Evolutionary conservation across 2,329 filamentous ascomycete species (phyloP).

Genomic region (Cytospora chrysosperma): DNA sequence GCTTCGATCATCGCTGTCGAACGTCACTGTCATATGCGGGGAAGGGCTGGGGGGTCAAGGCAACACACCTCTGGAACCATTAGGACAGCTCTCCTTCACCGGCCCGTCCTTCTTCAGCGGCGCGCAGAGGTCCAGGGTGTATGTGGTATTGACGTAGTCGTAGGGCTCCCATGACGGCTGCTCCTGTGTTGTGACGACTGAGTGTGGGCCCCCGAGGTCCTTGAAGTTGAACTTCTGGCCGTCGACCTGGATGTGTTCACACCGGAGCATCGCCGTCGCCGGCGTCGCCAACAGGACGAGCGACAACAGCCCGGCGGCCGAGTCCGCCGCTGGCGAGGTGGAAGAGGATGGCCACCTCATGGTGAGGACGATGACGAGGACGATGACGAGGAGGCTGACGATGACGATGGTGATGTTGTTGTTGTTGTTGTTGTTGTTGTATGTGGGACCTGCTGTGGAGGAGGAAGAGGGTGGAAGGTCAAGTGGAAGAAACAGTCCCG

Average conservation of each 20-base stretch:
- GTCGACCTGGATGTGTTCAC: slow-evolving; percentile 60
- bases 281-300: slow-evolving; percentile 36
- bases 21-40: too few relatives aligned
- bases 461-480: too few relatives aligned
- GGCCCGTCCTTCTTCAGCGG: slow-evolving; percentile 60
- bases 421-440: too few relatives aligned
- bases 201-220: slow-evolving; percentile 64
- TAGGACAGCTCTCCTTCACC: slow-evolving; percentile 62
- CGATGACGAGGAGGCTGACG: too few relatives aligned
- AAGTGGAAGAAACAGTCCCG: too few relatives aligned
- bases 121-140: slow-evolving; percentile 75
- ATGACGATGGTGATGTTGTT: too few relatives aligned
- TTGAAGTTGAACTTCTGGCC: slow-evolving; percentile 63
- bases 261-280: slow-evolving; percentile 55
- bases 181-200: slow-evolving; percentile 60
- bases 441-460: not conserved
- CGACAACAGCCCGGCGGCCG: slow-evolving; percentile 38
- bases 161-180: slow-evolving; percentile 39
- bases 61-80: slow-evolving; percentile 64
- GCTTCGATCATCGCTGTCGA: not conserved
- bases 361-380: slow-evolving; percentile 25
- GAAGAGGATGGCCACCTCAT: slow-evolving; percentile 39
- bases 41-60: not conserved
- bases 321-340: slow-evolving; percentile 34
- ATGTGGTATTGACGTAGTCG: slow-evolving; percentile 69